Evolutionary conservation across 2,329 filamentous ascomycete genomes (phyloP).

Genomic region (Chaetoscypha palmicola): DNA sequence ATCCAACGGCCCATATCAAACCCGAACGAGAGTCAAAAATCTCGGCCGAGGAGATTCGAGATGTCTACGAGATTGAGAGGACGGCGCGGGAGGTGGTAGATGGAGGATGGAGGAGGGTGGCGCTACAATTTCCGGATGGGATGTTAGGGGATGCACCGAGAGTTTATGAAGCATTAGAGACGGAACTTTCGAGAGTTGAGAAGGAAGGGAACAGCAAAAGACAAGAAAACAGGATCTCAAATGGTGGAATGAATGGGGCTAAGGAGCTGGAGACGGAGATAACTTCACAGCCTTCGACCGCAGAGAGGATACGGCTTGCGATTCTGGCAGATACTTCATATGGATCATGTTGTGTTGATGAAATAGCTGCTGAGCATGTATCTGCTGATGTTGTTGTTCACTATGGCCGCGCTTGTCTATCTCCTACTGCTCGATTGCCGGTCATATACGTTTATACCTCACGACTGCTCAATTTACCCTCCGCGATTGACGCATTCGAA

Average conservation of each 20-base stretch:
- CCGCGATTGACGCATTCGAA: conserved; percentile 52
- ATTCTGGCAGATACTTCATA: conserved; percentile 95
- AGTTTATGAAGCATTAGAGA: conserved; percentile 61
- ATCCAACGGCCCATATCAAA: conserved; percentile 32
- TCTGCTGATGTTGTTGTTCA: conserved; percentile 88
- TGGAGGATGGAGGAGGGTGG: conserved; percentile 68
- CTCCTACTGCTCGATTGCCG: conserved; percentile 77
- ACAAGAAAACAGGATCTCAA: not conserved
- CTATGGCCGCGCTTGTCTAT: conserved; percentile 87
- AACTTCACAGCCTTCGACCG: not conserved
- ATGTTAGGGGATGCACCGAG: conserved; percentile 83
- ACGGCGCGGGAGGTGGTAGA: conserved; percentile 70
- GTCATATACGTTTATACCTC: conserved; percentile 88
- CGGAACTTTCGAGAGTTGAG: conserved; percentile 35
- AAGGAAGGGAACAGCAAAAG: conserved; percentile 6
- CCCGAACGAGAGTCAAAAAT: conserved; percentile 7
- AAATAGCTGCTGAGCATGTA: conserved; percentile 90
- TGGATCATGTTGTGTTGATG: conserved; percentile 93
- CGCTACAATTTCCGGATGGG: conserved; percentile 90
- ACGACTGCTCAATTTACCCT: conserved; percentile 57
- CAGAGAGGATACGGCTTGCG: conserved; percentile 47
- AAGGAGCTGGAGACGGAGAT: not conserved
- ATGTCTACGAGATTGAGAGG: conserved; percentile 78
- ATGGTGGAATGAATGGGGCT: not conserved
- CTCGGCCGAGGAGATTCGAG: conserved; percentile 59